Conservation (phyloP, 768 basidiomycete genomes). For the Termitomyces sp. region DNA sequence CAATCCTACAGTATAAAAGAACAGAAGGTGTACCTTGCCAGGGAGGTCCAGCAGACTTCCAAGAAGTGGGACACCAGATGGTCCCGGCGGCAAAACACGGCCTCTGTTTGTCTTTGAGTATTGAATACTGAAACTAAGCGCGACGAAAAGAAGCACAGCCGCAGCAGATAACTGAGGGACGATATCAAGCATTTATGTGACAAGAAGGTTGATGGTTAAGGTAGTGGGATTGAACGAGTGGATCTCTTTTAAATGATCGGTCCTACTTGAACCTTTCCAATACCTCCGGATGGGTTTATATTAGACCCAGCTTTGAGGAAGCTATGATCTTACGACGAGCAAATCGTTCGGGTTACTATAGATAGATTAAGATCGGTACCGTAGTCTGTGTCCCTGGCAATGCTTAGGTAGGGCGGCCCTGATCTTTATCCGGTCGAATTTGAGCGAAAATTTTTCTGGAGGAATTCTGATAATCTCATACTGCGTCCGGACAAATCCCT, state of each 20-base stretch:
- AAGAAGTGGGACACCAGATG: not conserved
- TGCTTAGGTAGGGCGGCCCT: no score
- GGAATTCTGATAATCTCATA: no score
- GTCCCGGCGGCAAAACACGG: not conserved
- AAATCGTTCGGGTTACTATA: no score
- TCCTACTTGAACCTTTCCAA: no score
- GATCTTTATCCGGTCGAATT: no score
- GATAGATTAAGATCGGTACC: no score
- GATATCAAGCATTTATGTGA: not conserved
- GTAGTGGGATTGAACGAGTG: not conserved
- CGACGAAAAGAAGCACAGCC: not conserved
- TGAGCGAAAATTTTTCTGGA: no score
- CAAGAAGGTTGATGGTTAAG: not conserved
- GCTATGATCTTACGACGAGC: no score
- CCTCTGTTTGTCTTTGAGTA: not conserved
- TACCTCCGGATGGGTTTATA: no score
- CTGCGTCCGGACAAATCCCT: no score
- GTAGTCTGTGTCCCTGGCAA: no score
- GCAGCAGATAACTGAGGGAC: not conserved
- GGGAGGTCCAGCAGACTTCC: not conserved
- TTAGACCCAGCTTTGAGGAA: no score
- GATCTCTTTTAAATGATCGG: not conserved
- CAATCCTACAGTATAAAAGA: not conserved
- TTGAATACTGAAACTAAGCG: not conserved
- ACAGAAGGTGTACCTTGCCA: not conserved